phyloP scores from a whole-genome alignment of 2,329 filamentous ascomycete genomes.

The Trichoderma cornu-damae region DNA sequence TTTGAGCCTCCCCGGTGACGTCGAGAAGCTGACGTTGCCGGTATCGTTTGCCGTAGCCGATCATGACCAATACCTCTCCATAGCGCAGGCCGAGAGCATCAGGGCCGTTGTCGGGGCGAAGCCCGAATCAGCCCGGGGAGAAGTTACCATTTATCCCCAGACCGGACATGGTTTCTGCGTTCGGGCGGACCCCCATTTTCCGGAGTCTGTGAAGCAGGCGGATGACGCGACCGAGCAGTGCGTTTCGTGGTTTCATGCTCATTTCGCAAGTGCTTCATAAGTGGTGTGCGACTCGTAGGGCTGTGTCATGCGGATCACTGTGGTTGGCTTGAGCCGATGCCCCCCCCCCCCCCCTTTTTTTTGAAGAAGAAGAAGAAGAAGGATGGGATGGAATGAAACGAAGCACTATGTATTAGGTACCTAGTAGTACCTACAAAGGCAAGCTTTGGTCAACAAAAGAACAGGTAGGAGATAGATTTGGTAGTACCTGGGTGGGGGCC shows the following conservation, averaged over 20 bases:
- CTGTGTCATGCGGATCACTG: neutral
- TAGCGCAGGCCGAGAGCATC: conserved; percentile 31
- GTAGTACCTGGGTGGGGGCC: no score
- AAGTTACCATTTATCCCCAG: conserved; percentile 35
- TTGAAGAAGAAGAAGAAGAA: no score
- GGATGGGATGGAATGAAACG: no score
- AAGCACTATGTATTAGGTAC: no score
- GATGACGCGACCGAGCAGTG: conserved; percentile 32
- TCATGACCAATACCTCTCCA: conserved; percentile 38
- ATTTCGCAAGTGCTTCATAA: conserved; percentile 18
- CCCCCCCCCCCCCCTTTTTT: no score
- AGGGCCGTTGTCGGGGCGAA: conserved; percentile 34
- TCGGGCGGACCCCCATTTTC: conserved; percentile 28
- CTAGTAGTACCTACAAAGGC: no score
- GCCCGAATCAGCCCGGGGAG: conserved; percentile 31
- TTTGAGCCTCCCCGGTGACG: conserved; percentile 43
- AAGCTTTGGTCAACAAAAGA: no score
- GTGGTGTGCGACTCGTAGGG: neutral
- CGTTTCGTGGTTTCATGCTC: conserved; percentile 32
- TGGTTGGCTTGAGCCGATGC: neutral
- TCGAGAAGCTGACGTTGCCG: conserved; percentile 41
- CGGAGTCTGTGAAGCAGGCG: conserved; percentile 27
- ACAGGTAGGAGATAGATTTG: no score
- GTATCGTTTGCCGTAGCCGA: conserved; percentile 44
- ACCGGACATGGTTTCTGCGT: conserved; percentile 41